phyloP scores from a whole-genome alignment of 148 eudicot genomes.

The Camellia lanceoleosa region DNA sequence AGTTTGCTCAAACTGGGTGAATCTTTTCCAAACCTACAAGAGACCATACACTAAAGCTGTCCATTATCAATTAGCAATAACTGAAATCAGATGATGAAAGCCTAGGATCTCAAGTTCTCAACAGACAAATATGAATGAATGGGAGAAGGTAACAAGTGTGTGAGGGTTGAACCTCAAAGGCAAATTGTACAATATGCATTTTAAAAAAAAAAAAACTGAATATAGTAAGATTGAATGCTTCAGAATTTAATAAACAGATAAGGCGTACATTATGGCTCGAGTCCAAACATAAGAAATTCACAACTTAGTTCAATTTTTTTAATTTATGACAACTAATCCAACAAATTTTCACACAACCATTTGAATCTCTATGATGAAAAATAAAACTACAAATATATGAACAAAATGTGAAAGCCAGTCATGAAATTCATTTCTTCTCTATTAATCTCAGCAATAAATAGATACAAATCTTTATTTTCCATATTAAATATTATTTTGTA shows the following conservation, averaged over 20 bases:
- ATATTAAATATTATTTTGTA: not conserved
- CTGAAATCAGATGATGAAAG: not conserved
- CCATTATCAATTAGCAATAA: constrained; percentile 2
- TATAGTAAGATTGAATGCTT: not conserved
- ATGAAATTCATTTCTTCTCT: not conserved
- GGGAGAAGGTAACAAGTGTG: not conserved
- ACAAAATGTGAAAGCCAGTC: not conserved
- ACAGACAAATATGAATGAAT: not conserved
- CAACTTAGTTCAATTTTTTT: not conserved
- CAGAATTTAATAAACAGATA: no score
- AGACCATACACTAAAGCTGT: constrained; percentile 7
- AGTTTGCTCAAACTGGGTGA: constrained; percentile 87
- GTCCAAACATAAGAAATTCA: not conserved
- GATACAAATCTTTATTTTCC: not conserved
- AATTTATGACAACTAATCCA: not conserved
- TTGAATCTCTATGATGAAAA: not conserved
- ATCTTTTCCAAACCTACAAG: constrained; percentile 91
- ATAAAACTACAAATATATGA: not conserved
- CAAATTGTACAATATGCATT: no score
- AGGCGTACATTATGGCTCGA: not conserved
- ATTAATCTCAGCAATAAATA: no score
- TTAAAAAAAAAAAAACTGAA: no score
- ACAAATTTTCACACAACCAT: not conserved
- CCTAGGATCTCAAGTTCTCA: not conserved
- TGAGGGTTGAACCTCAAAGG: no score